phyloP scores from a whole-genome alignment of 306 rosid species.

The Castanopsis chinensis region DNA sequence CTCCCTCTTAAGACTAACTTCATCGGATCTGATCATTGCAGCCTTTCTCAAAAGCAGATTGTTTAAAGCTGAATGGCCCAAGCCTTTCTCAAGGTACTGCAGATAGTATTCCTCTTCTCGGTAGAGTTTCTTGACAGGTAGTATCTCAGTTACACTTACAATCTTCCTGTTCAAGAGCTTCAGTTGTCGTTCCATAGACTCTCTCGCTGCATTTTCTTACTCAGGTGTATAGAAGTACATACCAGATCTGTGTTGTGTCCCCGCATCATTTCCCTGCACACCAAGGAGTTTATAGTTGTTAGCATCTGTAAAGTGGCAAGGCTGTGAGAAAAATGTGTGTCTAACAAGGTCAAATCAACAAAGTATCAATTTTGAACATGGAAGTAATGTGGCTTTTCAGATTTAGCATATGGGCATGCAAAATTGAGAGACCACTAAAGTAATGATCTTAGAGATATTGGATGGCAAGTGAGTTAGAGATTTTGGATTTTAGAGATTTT shows the following conservation, averaged over 20 bases:
- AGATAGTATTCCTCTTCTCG: constrained; percentile 92
- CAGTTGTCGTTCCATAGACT: constrained; percentile 61
- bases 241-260: constrained; percentile 93
- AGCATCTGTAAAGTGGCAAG: background rate
- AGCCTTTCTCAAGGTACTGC: constrained; percentile 42
- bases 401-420: background rate
- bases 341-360: background rate
- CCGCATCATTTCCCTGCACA: constrained; percentile 84
- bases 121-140: constrained; percentile 91
- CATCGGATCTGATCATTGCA: constrained; percentile 94
- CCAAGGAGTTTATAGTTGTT: constrained; percentile 5
- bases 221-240: constrained; percentile 87
- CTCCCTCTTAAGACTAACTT: background rate
- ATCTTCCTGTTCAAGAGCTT: constrained; percentile 61
- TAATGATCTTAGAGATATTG: too few relatives aligned
- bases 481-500: too few relatives aligned
- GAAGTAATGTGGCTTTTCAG: background rate
- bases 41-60: constrained; percentile 63
- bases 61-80: constrained; percentile 71
- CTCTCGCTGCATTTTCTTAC: constrained; percentile 75
- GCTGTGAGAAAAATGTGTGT: too few relatives aligned
- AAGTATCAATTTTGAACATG: background rate
- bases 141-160: constrained; percentile 62
- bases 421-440: too few relatives aligned
- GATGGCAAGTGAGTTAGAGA: too few relatives aligned